Evolutionary conservation across 768 basidiomycete species (phyloP), one percentile per base, ranked within the genome.

Genomic region (Leccinum uliginosum): DNA sequence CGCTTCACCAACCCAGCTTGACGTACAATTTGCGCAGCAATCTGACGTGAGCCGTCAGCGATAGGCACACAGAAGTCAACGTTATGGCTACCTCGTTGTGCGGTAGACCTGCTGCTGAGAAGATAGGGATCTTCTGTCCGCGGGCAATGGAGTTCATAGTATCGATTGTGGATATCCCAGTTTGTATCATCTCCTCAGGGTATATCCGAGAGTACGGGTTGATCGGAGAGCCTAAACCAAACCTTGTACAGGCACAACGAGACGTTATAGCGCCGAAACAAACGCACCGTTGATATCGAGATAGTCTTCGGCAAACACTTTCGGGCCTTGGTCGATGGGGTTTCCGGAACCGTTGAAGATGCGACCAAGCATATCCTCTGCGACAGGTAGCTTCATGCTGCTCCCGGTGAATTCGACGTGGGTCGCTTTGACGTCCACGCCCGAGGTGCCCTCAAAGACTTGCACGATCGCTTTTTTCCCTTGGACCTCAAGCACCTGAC

Each of bases 161-260:
- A 71, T 96, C 93, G 69, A 96, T 95, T 24, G 97, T 99, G 45
- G 97, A 99, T 68, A 98, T 98, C 75, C 97, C 97, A 34, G 97
- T 99, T 75, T 99, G 97, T 62, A 99, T 98, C 97, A 99, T 99
- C 77, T 99, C 97, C 75, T 98, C 97, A 58, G 97, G 97, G 78
- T 99, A 98, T 77, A 98, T 98, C 71, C 97, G 94, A 60, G 91
- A 92, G 74, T 87, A 96, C 21, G 93, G 93, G 73, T 96, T 99
- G 76, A 98, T 99, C 45, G 97, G 97, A 5, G 93, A 96, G 59
- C 95, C 95, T 96, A 61, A 45, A 62, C 53, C 43, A 52, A 61
- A 60, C 61, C 55, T 57, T 67, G 59, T 59, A 62, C 57, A 27
- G 23, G 57, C 46, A 15, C 38, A 44, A 26, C 32, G 50, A 24